Base-by-base conservation (phyloP, 75 land plant species). In the Pinus taeda region DNA sequence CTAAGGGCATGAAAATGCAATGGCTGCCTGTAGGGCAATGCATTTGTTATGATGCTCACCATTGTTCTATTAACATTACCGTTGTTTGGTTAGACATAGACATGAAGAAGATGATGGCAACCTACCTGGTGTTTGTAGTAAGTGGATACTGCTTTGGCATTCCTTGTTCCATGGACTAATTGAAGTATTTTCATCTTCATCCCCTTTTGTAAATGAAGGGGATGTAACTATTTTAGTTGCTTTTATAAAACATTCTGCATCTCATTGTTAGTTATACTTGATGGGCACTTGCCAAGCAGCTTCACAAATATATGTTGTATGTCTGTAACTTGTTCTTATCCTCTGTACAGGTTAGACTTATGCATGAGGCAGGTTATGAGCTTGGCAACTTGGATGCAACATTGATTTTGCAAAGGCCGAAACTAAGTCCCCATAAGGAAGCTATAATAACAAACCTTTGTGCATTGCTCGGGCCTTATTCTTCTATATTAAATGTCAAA, bases 321-420 rank as follows among this genome's bases (percentile, higher is more conserved):
- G 55, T 39, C 45, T 65, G 15, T 69, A 39, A 69, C 71, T 42
- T 3, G 24, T 42, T 37, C 55, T 69, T 69, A 69, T n/a, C 59
- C 49, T 80, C 49, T 80, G 29, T 77, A 78, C 84, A 96, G 98
- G 98, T 93, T 57, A 86, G 85, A 74, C 94, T 92, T 33, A 96
- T 96, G 98, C 90, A 96, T 67, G 97, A 92, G 76, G 94, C 92
- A 56, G 98, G 97, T 9, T 96, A 94, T 79, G 92, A 87, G 74
- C 79, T 96, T 17, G 97, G 98, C 60, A 96, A 94, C 79, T 78
- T 96, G 70, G 98, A 96, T 83, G 98, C 98, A 8, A 96, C 98
- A 20, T 77, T 96, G 84, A 96, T 96, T 77, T 84, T 96, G 74
- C 94, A 96, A 64, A 93, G 91, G 75, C 98, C 98, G n/a, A 96